Base-by-base conservation (phyloP, 352 stramenopile genomes). In the Phytophthora ohioensis region DNA sequence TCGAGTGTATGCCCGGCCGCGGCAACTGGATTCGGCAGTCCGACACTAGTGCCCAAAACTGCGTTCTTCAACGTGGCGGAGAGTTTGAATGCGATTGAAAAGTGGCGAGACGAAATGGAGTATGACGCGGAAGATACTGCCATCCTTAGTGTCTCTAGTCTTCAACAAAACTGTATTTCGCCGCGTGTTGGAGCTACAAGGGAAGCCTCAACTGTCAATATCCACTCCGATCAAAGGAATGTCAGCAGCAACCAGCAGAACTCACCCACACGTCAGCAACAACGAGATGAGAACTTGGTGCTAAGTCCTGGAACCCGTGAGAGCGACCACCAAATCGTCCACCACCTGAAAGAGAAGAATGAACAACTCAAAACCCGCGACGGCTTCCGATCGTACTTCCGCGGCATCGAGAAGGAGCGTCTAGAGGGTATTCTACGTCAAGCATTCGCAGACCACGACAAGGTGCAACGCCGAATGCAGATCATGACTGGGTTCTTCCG, bases 1-100 rank as follows among this genome's bases (percentile, higher is more conserved):
- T 63, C 39, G 31, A 66, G 54, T 17, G 30, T 55, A 3, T 66
- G 64, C 38, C 54, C 58, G 43, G 41, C 49, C 1, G 57, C 56
- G 5, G 57, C 57, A 21, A 55, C 34, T 1, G 69, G 35, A 34
- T 66, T 63, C 12, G 54, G 48, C 10, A 69, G 60, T 3, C 66
- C 63, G 32, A 51, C 46, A 15, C 15, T n/a, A n/a, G 54, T 65
- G 39, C 74, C 67, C 10, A 74, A 76, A 62, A 67, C 64, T 57
- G 38, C 71, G 9, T 91, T 92, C 51, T 92, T 94, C 69, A 90
- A 94, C 66, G 83, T 94, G 13, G 76, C 75, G 0, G 78, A 88
- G 59, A 93, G 86, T 59, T 64, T 93, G 36, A 76, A 91, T 42
- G 86, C 84, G 15, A 91, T 93, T 63, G 81, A 91, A 55, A 80